Base-by-base conservation (phyloP, 352 stramenopile genomes). In the Phytopythium montanum region DNA sequence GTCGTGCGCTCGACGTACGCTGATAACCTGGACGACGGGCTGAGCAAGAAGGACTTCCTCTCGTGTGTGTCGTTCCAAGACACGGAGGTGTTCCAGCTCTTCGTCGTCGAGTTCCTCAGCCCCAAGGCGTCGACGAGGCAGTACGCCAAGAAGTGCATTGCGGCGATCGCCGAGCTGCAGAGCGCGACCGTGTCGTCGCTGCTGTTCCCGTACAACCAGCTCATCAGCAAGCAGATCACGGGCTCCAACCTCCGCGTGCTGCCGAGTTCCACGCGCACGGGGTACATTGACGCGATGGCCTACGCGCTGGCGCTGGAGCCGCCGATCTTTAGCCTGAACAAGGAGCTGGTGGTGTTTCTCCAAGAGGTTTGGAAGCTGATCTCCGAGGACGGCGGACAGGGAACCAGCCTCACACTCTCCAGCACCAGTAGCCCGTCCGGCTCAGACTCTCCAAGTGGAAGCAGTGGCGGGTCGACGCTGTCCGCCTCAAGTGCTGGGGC, bases 81-180 rank as follows among this genome's bases (percentile, higher is more conserved):
- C 56, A 92, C 82, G 2, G 87, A 96, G 54, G 72, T 96, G 10
- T 86, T 96, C 29, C 84, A 94, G 58, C 86, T 94, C 64, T 81
- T 94, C 56, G 81, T 96, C n/a, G 84, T 94, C 29, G 85, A 96
- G 50, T 89, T 93, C 29, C 58, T 96, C 51, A 96, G 83, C 59
- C 62, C 83, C 13, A 91, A 90, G 42, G 65, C 80, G 1, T 73
- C 83, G n/a, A 75, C 85, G 49, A 73, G 87, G 31, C 60, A 76
- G 41, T 91, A 83, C 52, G 87, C 84, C 1, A 92, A 93, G 41
- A 60, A 82, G 46, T 90, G 81, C 34, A 91, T 96, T 28, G 59
- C 64, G 12, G 65, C 73, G 8, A 72, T 93, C 25, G 85, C 83
- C 18, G 62, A 63, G 31, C 66, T 93, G 14, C 73, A 85, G 12